phyloP scores from a whole-genome alignment of 331 rosid species.

The Acacia pycnantha region DNA sequence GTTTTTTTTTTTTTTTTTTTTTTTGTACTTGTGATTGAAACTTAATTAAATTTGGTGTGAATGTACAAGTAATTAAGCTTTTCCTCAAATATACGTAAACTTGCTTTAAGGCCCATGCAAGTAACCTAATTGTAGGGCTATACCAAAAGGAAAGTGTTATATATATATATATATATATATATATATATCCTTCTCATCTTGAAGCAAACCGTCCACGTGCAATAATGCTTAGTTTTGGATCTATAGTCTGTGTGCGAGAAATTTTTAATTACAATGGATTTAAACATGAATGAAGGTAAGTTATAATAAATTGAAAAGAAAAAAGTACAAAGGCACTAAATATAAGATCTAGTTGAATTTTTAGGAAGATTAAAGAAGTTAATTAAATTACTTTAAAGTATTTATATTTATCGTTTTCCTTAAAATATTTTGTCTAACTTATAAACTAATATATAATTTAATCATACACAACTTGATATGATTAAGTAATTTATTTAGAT shows the following conservation, averaged over 20 bases:
- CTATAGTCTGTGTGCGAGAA: neutral
- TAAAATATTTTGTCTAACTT: too few species aligned
- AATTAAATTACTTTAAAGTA: too few species aligned
- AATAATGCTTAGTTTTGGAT: neutral
- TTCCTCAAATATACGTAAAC: neutral
- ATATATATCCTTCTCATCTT: neutral
- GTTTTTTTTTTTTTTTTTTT: neutral
- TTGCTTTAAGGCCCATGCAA: neutral
- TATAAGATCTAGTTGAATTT: too few species aligned
- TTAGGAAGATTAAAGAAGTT: accelerated
- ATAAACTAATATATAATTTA: too few species aligned
- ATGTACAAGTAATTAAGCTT: neutral
- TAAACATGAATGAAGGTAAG: neutral
- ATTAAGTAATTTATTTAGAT: too few species aligned
- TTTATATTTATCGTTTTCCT: too few species aligned
- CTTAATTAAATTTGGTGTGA: neutral
- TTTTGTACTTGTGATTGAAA: neutral
- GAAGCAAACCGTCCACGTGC: slow-evolving; percentile 1
- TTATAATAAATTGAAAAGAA: too few species aligned
- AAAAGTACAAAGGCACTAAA: neutral
- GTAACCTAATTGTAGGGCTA: neutral
- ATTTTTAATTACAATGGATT: neutral
- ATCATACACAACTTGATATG: too few species aligned
- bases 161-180: too few species aligned
- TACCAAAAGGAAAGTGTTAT: neutral